Conservation (phyloP, 1,139 yeast genomes). For the Debaryomyces sp. region DNA sequence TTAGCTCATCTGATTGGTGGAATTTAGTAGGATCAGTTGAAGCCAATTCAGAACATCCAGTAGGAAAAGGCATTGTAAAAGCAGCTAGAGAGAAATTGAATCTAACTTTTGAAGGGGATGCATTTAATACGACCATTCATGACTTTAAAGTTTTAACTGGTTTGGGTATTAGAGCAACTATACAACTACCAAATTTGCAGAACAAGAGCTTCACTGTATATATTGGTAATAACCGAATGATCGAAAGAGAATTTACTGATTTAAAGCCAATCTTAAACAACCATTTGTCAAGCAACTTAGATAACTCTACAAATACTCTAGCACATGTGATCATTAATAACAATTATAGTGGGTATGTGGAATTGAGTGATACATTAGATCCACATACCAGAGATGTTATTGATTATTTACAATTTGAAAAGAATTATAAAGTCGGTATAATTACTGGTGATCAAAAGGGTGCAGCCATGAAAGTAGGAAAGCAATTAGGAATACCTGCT, state of each 20-base stretch:
- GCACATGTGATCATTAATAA: slow-evolving; percentile 56
- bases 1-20: slow-evolving; percentile 50
- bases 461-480: slow-evolving; percentile 69
- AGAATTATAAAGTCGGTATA: slow-evolving; percentile 75
- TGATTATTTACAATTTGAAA: slow-evolving; percentile 47
- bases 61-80: slow-evolving; percentile 67
- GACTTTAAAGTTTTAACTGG: slow-evolving; percentile 65
- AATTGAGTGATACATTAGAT: slow-evolving; percentile 70
- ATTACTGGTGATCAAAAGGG: slow-evolving; percentile 82
- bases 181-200: slow-evolving; percentile 21
- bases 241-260: slow-evolving; percentile 28
- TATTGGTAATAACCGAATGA: slow-evolving; percentile 60
- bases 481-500: slow-evolving; percentile 64
- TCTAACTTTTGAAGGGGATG: slow-evolving; percentile 37
- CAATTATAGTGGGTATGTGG: slow-evolving; percentile 62
- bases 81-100: slow-evolving; percentile 30
- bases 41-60: slow-evolving; percentile 81
- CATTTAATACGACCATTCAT: slow-evolving; percentile 29
- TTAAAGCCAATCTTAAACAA: slow-evolving; percentile 5
- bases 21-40: slow-evolving; percentile 65
- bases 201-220: slow-evolving; percentile 33
- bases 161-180: slow-evolving; percentile 63
- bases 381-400: slow-evolving; percentile 66
- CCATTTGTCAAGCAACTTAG: slow-evolving; percentile 14
- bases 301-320: slow-evolving; percentile 30